Evolutionary conservation across 371 early-diverging fungal genomes (phyloP), one percentile per base, ranked within the genome.

Genomic region (Basidiobolus meristosporus): DNA sequence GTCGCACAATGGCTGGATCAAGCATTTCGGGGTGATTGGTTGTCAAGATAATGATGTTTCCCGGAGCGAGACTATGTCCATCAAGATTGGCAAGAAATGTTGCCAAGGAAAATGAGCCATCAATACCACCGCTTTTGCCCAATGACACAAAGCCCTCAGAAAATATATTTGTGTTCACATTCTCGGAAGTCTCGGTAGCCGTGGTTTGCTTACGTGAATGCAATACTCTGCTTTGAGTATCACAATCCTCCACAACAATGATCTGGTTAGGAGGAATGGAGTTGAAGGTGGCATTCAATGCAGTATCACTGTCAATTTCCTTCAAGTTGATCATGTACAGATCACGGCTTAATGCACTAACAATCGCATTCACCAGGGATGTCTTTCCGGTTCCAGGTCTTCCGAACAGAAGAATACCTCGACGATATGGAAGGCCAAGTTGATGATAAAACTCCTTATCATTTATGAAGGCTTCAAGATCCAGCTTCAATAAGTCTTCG

Each of bases 331-430:
- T 70, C 59, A 68, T 76, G 62, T 68, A 84, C 15, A 81, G 61
- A 55, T 76, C 77, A 51, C 68, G 73, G 52, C 59, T 65, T 54
- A 64, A 64, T 22, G 59, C 62, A 21, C 67, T 73, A 51, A 81
- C 73, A 37, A 90, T 68, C 21, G 87, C 87, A 45, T 78, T 68
- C 31, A 84, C 70, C 18, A 90, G 73, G 3, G 73, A 68, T 5
- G 85, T 84, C 53, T 86, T 90, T 37, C 90, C 90, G 1, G 85
- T 83, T 14, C 90, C 87, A 0, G 86, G 87, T 22, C 56, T 59
- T 14, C 86, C 85, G 48, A 74, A 65, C 10, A 89, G 59, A 6
- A 89, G 62, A 52, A 81, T 77, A 11, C 82, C 82, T n/a, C 78
- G 65, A 10, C 69, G 56, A 52, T 71, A 75, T 21, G 80, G 73